phyloP scores from a whole-genome alignment of 2,329 filamentous ascomycete species.

The Huntiella moniliformis region DNA sequence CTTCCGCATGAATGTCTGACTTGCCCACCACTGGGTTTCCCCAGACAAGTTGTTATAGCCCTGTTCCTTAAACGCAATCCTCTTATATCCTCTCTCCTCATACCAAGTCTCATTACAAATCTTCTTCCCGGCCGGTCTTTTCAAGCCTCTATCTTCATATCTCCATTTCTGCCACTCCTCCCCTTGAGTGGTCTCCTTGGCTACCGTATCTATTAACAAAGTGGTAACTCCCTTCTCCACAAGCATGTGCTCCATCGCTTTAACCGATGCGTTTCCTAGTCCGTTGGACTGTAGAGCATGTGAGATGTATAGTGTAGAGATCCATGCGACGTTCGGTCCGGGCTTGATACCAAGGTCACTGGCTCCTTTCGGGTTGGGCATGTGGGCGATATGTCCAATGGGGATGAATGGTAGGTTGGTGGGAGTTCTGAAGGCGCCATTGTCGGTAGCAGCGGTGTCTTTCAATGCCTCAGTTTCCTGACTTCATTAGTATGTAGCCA shows the following conservation, averaged over 20 bases:
- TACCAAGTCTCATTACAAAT: conserved; percentile 18
- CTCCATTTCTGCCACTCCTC: conserved; percentile 14
- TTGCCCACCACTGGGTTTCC: conserved; percentile 4
- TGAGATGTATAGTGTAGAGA: conserved; percentile 24
- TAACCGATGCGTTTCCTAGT: conserved; percentile 21
- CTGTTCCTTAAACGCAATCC: conserved; percentile 11
- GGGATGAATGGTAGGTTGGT: conserved; percentile 19
- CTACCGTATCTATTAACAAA: conserved; percentile 21
- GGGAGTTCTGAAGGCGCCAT: conserved; percentile 16
- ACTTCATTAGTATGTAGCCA: not conserved
- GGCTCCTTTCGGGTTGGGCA: conserved; percentile 18
- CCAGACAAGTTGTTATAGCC: conserved; percentile 14
- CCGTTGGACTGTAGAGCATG: conserved; percentile 20
- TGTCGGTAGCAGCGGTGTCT: conserved; percentile 20
- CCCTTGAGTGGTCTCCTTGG: conserved; percentile 17
- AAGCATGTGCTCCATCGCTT: conserved; percentile 18
- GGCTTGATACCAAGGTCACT: conserved; percentile 17
- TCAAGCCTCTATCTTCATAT: conserved; percentile 16
- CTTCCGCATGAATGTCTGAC: conserved; percentile 16
- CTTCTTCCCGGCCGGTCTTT: conserved; percentile 14
- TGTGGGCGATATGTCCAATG: conserved; percentile 24
- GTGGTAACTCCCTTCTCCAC: conserved; percentile 17
- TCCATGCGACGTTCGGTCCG: conserved; percentile 19
- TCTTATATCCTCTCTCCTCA: conserved; percentile 15
- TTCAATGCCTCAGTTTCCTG: conserved; percentile 19